Base-by-base conservation (phyloP, 352 stramenopile species). In the Phytophthora pisi region DNA sequence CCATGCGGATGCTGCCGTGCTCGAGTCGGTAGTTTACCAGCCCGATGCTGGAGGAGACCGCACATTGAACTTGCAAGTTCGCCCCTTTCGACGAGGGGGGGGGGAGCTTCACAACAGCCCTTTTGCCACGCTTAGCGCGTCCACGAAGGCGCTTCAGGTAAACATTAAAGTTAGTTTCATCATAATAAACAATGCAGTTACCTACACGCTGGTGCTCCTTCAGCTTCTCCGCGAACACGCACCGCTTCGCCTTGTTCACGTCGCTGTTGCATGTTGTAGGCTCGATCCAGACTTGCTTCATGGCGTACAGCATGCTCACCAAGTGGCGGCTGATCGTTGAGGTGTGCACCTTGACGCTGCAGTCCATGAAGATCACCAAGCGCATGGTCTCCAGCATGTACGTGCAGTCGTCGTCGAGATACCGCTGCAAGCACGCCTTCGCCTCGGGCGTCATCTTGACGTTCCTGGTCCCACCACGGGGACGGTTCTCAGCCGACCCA, bases 261-360 rank as follows among this genome's bases (percentile, higher is more conserved):
- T 57, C 45, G 24, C 46, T 58, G 45, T 68, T 68, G 46, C 51
- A 68, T 5, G 61, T 58, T 13, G n/a, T 36, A 20, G 36, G 61
- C 31, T 57, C 61, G 6, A 58, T 53, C 0, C 45, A 23, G 10
- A 50, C 45, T 50, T 49, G 28, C 15, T 47, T 42, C 10, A 42
- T 16, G 2, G 4, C 60, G 51, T 61, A 56, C 13, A 55, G 13
- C 26, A 45, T 42, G 10, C 30, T 47, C 0, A 24, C n/a, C 2
- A 53, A 36, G 6, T 59, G 31, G 1, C 40, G 24, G 7, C 24
- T 54, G 3, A 66, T 59, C 2, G 49, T 66, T 3, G 59, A 50
- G 0, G 36, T 47, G 36, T 36, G 20, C 4, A 59, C 24, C 9
- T 30, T 13, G 2, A 66, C 28, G 5, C 20, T 2, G 18, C 45